A percentile compares a stretch with the other conserved stretches of the same genome.
phyloP scores from a whole-genome alignment of 2,329 filamentous ascomycete species.

The Pyricularia sp. region DNA sequence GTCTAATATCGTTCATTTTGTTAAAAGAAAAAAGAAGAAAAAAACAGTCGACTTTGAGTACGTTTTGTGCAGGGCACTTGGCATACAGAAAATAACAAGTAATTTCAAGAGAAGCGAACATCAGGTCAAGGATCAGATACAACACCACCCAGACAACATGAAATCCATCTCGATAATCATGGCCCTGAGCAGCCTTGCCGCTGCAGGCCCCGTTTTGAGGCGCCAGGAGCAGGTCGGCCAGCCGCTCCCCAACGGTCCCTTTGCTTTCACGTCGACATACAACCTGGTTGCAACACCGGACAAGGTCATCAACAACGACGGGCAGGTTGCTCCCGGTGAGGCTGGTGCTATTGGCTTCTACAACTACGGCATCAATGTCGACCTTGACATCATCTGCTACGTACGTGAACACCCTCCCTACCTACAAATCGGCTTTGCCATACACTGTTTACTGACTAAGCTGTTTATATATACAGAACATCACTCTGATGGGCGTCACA shows the following conservation, averaged over 20 bases:
- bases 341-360: conserved; percentile 33
- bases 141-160: conserved; percentile 1
- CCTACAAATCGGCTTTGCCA: neutral
- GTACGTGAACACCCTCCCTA: conserved; percentile 8
- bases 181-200: conserved; percentile 5
- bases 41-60: too few relatives aligned
- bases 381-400: conserved; percentile 19
- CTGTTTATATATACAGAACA: conserved; percentile 23
- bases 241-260: conserved; percentile 6
- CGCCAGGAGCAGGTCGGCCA: conserved; percentile 1
- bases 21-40: too few relatives aligned
- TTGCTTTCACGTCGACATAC: conserved; percentile 34
- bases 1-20: neutral
- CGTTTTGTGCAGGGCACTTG: neutral
- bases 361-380: conserved; percentile 37
- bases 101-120: neutral
- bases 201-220: conserved; percentile 1
- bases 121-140: neutral
- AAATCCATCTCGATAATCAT: neutral
- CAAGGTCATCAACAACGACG: conserved; percentile 32
- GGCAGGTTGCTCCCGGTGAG: conserved; percentile 18
- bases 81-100: neutral
- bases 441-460: neutral
- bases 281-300: conserved; percentile 33
- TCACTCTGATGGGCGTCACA: conserved; percentile 33